Evolutionary conservation across 2,329 filamentous ascomycete genomes (phyloP), one percentile per base, ranked within the genome.

Genomic region (Fusarium siculi): DNA sequence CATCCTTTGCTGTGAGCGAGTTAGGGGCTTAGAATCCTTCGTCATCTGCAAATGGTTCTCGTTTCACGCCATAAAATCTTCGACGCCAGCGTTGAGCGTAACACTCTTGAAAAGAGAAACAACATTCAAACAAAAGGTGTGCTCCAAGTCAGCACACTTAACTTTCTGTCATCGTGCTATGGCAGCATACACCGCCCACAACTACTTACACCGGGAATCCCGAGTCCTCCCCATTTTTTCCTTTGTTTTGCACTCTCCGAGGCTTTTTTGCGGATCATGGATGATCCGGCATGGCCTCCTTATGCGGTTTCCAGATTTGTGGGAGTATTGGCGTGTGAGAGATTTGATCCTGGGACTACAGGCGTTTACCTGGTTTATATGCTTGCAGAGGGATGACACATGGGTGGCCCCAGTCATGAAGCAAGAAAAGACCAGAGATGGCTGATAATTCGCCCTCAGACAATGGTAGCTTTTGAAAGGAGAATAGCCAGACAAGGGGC

Each of bases 1-100:
- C 81, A 11, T 78, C 80, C 12, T 81, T 83, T 61, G 78, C 81
- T 15, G 81, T 82, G n/a, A 80, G 77, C 63, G 81, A 83, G 54
- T 65, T 83, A 47, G 81, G 80, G 39, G 79, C 80, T 49, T 82
- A 76, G 68, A 40, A 21, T 28, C 23, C 8, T 19, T 19, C 39
- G 21, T 30, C 15, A 18, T 52, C 5, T 25, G 32, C 37, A 15
- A 57, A 43, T 30, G n/a, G 21, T 11, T 28, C 43, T 25, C 15
- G 11, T 28, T n/a, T n/a, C 25, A 39, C 40, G 18, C n/a, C 25
- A 23, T 28, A 5, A 14, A 30, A 25, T 18, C 21, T 47, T 57
- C 11, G 23, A 50, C n/a, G 18, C 28, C 21, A n/a, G 32, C 32
- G 21, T 23, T 37, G 25, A 53, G 16, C 34, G n/a, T 39, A 54